phyloP scores from a whole-genome alignment of 1,139 yeast genomes.

The Meyerozyma smithsonii region DNA sequence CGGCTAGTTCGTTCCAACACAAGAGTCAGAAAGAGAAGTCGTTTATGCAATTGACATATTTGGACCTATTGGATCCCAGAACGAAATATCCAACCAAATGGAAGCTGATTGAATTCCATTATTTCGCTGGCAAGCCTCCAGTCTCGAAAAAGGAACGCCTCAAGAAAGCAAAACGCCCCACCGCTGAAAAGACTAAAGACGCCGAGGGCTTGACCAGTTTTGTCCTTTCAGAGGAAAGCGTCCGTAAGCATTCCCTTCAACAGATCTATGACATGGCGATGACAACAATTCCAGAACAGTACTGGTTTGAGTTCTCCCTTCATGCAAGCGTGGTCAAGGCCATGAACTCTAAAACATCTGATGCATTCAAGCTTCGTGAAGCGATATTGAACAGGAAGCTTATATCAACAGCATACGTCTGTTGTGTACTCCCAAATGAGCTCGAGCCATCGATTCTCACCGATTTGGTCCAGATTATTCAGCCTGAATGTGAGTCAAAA shows the following conservation, averaged over 20 bases:
- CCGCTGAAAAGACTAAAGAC: conserved; percentile 6
- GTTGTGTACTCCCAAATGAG: conserved; percentile 48
- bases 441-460: conserved; percentile 71
- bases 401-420: conserved; percentile 54
- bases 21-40: conserved; percentile 22
- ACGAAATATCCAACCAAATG: conserved; percentile 53
- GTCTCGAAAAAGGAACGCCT: neutral
- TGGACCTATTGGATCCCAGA: conserved; percentile 47
- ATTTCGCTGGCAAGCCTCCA: conserved; percentile 23
- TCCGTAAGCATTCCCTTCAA: conserved; percentile 48
- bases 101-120: conserved; percentile 53
- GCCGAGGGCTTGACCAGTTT: conserved; percentile 46
- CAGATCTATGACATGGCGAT: conserved; percentile 63
- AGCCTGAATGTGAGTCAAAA: conserved; percentile 48
- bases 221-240: conserved; percentile 41
- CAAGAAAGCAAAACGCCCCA: conserved; percentile 11
- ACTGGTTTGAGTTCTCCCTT: conserved; percentile 61
- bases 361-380: conserved; percentile 52
- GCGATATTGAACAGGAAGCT: conserved; percentile 62
- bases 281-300: conserved; percentile 54
- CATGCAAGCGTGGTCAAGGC: conserved; percentile 69
- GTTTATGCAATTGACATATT: conserved; percentile 17
- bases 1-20: conserved; percentile 32
- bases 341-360: conserved; percentile 54
- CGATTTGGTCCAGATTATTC: conserved; percentile 63